Base-by-base conservation (phyloP, 148 eudicot genomes). In the Diospyros kaki region DNA sequence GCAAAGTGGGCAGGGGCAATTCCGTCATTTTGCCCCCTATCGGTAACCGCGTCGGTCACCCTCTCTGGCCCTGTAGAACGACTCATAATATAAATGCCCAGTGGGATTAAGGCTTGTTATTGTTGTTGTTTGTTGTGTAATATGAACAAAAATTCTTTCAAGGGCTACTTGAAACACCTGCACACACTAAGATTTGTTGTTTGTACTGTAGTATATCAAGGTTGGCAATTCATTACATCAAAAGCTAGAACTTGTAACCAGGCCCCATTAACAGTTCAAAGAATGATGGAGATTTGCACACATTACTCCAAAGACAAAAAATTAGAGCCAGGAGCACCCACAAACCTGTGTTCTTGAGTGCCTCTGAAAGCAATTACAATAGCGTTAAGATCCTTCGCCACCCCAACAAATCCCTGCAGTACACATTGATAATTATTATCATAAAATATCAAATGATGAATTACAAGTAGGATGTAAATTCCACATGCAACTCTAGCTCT, bases 331-430 rank as follows among this genome's bases (percentile, higher is more conserved):
- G 55, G 4, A 71, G 14, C 11, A 59, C 45, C 52, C 66, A 73
- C 67, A 79, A 75, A 92, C 99, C 98, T 95, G 91, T 39, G 75
- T 74, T 86, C 99, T 75, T 95, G 94, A 65, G 97, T 95, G 66
- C 99, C 99, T 66, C 99, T 77, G 75, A 95, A 95, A 50, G 99
- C 97, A 84, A 95, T 85, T 67, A 95, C 90, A 70, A 86, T 80
- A 43, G 99, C 93, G 76, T 92, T 88, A 44, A 92, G 89, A 87
- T 89, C 82, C 66, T 78, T 74, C 66, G 97, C 91, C 68, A 95
- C 81, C 69, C 99, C 99, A 73, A 95, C 99, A 86, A 89, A 95
- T 77, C 93, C 97, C 97, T 95, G 86, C 84, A 81, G 75, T 6
- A 71, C 12, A 79, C 15, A 14, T 56, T 63, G 42, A 77, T 52